Percentiles rank a stretch among this genome's conserved stretches.
These are phyloP conservation scores for Dentipellis fragilis DNA, from an alignment of 768 basidiomycete genomes.

Conservation along the genomic window DNA sequence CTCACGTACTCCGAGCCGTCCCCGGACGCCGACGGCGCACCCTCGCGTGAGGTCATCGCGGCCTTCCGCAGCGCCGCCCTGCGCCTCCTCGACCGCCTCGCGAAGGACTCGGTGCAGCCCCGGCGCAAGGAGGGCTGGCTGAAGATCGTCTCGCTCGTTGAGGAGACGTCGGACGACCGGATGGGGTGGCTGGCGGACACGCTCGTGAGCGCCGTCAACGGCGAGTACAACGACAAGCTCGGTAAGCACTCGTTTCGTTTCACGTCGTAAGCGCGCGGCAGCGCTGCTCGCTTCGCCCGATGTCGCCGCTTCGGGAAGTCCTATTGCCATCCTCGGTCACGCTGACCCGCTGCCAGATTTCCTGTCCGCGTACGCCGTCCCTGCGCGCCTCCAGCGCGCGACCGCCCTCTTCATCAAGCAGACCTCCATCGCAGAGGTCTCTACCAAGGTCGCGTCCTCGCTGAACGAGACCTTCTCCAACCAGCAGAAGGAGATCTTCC, in stretches of 20 bases:
- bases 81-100: slow-evolving; percentile 56
- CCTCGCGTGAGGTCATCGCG: slow-evolving; percentile 44
- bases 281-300: background rate
- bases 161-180: slow-evolving; percentile 54
- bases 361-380: slow-evolving; percentile 46
- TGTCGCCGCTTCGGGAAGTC: background rate
- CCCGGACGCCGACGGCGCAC: slow-evolving; percentile 28
- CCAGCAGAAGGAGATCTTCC: slow-evolving; percentile 81
- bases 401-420: slow-evolving; percentile 68
- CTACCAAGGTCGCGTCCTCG: slow-evolving; percentile 69
- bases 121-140: slow-evolving; percentile 52
- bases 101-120: slow-evolving; percentile 30
- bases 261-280: background rate
- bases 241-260: slow-evolving; percentile 30
- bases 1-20: slow-evolving; percentile 19
- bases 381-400: slow-evolving; percentile 55
- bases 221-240: slow-evolving; percentile 63
- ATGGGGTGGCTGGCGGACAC: slow-evolving; percentile 74
- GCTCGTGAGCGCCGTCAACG: slow-evolving; percentile 50
- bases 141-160: slow-evolving; percentile 62
- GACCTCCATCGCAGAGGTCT: slow-evolving; percentile 69
- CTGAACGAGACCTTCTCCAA: slow-evolving; percentile 81
- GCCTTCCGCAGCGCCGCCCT: slow-evolving; percentile 64
- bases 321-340: background rate
- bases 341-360: slow-evolving; percentile 32